These are phyloP conservation scores for Chalciporus chontae DNA, from an alignment of 768 basidiomycete genomes.

Conservation along the genomic window DNA sequence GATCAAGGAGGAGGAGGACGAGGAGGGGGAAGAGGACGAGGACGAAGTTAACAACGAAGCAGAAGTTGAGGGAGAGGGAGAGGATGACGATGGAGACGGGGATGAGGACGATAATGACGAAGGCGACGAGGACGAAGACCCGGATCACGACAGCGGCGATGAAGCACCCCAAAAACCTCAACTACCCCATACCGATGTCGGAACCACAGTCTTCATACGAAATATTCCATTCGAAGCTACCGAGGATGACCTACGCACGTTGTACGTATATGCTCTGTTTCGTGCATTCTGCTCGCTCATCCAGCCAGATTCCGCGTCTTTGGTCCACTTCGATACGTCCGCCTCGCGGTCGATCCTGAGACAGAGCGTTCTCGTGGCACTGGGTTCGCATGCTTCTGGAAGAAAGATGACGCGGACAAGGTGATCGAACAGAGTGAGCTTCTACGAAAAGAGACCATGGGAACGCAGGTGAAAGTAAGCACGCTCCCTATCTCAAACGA, in stretches of 20 bases:
- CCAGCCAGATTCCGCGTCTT: conserved; percentile 72
- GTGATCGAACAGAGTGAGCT: conserved; percentile 79
- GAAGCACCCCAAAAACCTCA: conserved; percentile 57
- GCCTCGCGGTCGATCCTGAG: conserved; percentile 79
- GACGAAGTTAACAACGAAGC: conserved; percentile 41
- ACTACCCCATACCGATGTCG: conserved; percentile 80
- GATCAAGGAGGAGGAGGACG: conserved; percentile 45
- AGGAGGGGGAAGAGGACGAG: conserved; percentile 58
- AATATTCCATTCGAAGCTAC: conserved; percentile 92
- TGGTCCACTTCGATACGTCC: conserved; percentile 89
- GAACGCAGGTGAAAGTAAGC: conserved; percentile 33
- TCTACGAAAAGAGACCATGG: conserved; percentile 60
- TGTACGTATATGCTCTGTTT: conserved; percentile 49
- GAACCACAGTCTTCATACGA: conserved; percentile 90
- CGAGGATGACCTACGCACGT: conserved; percentile 82
- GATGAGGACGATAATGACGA: conserved; percentile 33
- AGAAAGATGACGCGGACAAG: conserved; percentile 82
- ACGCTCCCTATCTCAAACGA: conserved; percentile 13
- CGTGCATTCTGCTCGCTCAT: not conserved
- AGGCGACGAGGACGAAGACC: conserved; percentile 28
- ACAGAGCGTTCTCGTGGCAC: conserved; percentile 91
- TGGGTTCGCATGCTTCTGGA: conserved; percentile 98
- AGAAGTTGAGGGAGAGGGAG: conserved; percentile 34
- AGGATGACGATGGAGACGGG: conserved; percentile 25
- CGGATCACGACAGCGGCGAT: conserved; percentile 17